These are phyloP conservation scores for Boletus sp. DNA, from an alignment of 1,284 basidiomycete species.

Conservation along the genomic window DNA sequence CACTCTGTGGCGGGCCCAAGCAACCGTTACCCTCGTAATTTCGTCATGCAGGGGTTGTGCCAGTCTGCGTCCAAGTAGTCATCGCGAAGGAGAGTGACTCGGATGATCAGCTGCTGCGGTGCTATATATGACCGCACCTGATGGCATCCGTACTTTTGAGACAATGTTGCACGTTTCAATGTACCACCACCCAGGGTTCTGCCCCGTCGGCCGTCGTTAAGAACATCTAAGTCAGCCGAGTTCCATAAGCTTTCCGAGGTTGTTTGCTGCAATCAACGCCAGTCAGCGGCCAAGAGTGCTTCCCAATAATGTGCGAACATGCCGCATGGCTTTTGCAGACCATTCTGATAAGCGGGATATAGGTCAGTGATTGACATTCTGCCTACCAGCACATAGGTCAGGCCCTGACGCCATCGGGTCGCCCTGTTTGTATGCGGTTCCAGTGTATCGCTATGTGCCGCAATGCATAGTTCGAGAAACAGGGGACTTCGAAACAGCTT, in stretches of 20 bases:
- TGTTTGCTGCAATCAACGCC: background rate
- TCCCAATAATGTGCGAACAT: background rate
- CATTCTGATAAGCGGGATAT: background rate
- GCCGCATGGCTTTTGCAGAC: background rate
- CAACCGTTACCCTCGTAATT: no score
- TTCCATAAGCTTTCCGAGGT: background rate
- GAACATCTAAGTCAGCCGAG: background rate
- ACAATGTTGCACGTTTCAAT: background rate
- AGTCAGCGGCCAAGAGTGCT: background rate
- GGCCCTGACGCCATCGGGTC: no score
- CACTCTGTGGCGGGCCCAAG: no score
- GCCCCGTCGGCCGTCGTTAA: no score
- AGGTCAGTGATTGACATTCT: no score
- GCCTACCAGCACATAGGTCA: no score
- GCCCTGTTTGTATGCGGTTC: no score
- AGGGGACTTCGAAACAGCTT: no score
- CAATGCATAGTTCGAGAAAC: no score
- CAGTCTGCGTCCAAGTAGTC: conserved; percentile 4
- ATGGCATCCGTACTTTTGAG: background rate
- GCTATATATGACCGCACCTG: background rate
- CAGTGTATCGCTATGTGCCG: no score
- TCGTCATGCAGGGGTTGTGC: background rate
- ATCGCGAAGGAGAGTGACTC: background rate
- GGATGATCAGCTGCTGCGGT: no score
- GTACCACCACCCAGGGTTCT: background rate